Percentiles rank a stretch among this genome's conserved stretches.
Evolutionary conservation across 1,139 yeast species (phyloP).

Genomic region (Ogataea hybrid): DNA sequence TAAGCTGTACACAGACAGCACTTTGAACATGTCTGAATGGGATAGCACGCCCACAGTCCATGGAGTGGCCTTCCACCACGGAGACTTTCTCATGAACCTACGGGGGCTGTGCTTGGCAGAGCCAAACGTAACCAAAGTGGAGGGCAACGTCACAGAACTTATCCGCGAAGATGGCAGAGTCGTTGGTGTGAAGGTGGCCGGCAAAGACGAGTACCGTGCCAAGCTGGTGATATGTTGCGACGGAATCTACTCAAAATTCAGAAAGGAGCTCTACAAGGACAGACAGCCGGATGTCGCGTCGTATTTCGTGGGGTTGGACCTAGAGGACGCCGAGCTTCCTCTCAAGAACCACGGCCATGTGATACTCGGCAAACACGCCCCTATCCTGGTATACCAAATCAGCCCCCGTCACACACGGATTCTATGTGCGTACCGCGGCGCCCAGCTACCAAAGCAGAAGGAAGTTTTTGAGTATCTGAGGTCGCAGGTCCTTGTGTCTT

Average conservation of each 20-base stretch:
- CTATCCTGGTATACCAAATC: constrained; percentile 84
- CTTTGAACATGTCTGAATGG: constrained; percentile 49
- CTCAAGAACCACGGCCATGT: constrained; percentile 83
- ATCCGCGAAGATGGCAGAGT: constrained; percentile 52
- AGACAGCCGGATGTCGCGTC: constrained; percentile 67
- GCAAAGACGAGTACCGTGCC: constrained; percentile 45
- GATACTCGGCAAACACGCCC: constrained; percentile 81
- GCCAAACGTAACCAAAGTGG: constrained; percentile 69
- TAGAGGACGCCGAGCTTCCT: constrained; percentile 72
- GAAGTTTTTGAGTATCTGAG: constrained; percentile 60
- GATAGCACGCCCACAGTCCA: constrained; percentile 61
- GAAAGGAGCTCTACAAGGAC: constrained; percentile 62
- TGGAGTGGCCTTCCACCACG: constrained; percentile 90
- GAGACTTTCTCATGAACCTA: constrained; percentile 76
- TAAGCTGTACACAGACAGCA: constrained; percentile 45
- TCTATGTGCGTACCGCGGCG: constrained; percentile 80
- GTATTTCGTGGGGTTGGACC: constrained; percentile 81
- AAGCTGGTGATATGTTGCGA: constrained; percentile 80
- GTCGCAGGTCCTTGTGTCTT: constrained; percentile 57
- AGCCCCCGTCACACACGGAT: constrained; percentile 82
- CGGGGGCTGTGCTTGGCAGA: constrained; percentile 69
- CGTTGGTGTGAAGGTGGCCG: constrained; percentile 60
- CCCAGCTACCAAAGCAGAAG: constrained; percentile 66
- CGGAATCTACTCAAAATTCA: constrained; percentile 91
- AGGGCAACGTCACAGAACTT: constrained; percentile 75